phyloP scores from a whole-genome alignment of 208 protist species.

The Leishmania gerbilli region DNA sequence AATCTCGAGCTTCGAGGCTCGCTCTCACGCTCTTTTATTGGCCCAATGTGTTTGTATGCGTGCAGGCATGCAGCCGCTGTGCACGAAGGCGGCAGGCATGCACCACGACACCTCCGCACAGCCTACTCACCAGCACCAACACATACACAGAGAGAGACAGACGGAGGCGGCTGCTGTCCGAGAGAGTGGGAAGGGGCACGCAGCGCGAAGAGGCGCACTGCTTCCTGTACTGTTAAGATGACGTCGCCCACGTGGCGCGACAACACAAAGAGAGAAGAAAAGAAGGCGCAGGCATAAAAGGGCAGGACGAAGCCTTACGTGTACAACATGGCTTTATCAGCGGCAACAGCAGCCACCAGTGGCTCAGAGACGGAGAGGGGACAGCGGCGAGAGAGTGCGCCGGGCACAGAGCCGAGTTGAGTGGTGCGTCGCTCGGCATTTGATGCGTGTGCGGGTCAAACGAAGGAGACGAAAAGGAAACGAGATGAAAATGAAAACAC shows the following conservation, averaged over 20 bases:
- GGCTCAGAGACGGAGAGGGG: background rate
- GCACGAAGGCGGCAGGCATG: background rate
- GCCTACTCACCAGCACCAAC: background rate
- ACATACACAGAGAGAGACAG: background rate
- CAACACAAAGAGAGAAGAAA: conserved; percentile 1
- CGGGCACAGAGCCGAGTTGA: too few species aligned
- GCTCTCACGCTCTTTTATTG: background rate
- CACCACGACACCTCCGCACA: background rate
- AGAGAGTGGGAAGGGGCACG: background rate
- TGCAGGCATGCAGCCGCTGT: background rate
- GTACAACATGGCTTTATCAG: conserved; percentile 9
- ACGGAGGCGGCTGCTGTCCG: background rate
- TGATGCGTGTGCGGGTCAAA: too few species aligned
- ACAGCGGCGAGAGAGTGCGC: conserved; percentile 5
- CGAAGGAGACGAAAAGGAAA: background rate
- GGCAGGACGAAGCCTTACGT: conserved; percentile 2
- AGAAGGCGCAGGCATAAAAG: conserved; percentile 1
- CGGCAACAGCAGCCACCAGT: background rate
- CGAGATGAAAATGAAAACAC: conserved; percentile 4
- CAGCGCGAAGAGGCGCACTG: background rate
- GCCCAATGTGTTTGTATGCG: background rate
- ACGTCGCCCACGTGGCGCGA: background rate
- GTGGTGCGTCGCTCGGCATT: too few species aligned
- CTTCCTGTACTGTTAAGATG: background rate
- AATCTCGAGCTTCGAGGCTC: background rate